Evolutionary conservation across 306 rosid genomes (phyloP), one percentile per base, ranked within the genome.

Genomic region (Begonia fuchsioides): DNA sequence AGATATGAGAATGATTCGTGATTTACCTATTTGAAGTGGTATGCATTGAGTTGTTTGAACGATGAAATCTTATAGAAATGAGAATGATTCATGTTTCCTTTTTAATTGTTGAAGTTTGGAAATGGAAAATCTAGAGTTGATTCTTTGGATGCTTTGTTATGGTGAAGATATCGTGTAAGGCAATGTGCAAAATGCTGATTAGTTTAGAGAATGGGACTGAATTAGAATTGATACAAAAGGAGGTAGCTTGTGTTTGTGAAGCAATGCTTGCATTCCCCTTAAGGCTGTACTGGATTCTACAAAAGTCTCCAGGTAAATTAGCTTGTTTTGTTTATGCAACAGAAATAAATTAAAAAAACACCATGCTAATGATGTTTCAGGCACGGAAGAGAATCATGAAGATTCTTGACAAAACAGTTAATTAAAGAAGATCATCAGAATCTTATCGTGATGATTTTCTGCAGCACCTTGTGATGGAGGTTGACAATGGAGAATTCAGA

Each of bases 231-330:
- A 15, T 90, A 66, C 73, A 76, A 41, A 64, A 46, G 57, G 75
- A 81, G 43, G 76, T 76, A 32, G 68, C 52, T 10, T 43, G 17
- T 55, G 62, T 88, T 9, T 67, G 84, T 56, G 78, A 78, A 58
- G 93, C 95, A 2, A 76, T 88, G 97, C 82, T 88, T 14, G 76
- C 95, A 11, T 57, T 84, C 12, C 93, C 93, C 38, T 43, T 82
- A 32, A 67, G 80, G 53, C 47, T 90, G 87, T 55, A 76, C 94
- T 53, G 68, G 81, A 75, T 84, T 79, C 60, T 60, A 76, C 61
- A 75, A 56, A 32, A 94, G 95, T 60, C 84, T 84, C 56, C 70
- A 74, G 95, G 96, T 88, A 59, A 44, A 41, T 41, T 11, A 41
- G 12, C 45, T 41, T 6, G 14, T 41, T 41, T 41, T n/a, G n/a